Evolutionary conservation across 805 yeast genomes (phyloP).

Genomic region (Candida hispaniensis): DNA sequence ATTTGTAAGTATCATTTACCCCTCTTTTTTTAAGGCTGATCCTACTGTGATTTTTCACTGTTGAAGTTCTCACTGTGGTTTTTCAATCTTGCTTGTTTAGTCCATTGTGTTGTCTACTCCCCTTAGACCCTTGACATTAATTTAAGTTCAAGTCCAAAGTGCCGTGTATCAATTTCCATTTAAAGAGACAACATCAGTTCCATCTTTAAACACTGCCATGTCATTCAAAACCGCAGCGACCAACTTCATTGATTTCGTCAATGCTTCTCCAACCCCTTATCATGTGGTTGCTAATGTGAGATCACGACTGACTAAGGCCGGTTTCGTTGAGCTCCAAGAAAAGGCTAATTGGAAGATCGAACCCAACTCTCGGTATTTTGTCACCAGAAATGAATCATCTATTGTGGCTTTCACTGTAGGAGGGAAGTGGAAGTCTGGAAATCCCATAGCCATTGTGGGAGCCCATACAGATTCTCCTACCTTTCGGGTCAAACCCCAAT

Average conservation of each 20-base stretch:
- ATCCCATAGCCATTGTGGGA: constrained; percentile 80
- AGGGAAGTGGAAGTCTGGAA: constrained; percentile 57
- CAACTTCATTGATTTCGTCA: constrained; percentile 68
- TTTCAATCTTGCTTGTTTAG: no score
- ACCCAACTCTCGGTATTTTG: constrained; percentile 60
- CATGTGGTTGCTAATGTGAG: constrained; percentile 73
- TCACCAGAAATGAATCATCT: constrained; percentile 84
- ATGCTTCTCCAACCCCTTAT: constrained; percentile 85
- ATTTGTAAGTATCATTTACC: no score
- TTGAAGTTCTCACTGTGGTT: no score
- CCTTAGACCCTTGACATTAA: no score
- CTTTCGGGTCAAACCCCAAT: constrained; percentile 79
- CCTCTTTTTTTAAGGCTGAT: no score
- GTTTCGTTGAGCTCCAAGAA: constrained; percentile 66
- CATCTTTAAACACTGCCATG: no score
- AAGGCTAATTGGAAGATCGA: constrained; percentile 55
- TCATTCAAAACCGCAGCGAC: constrained; percentile 13
- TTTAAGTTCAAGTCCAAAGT: no score
- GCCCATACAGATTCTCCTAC: constrained; percentile 96
- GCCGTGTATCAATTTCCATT: no score
- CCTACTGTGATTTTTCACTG: no score
- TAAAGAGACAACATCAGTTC: no score
- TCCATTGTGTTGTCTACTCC: no score
- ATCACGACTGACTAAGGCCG: constrained; percentile 43
- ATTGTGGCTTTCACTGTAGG: constrained; percentile 83